Evolutionary conservation across 2,329 filamentous ascomycete genomes (phyloP).

Genomic region (Calonectria pseudoturangicola): DNA sequence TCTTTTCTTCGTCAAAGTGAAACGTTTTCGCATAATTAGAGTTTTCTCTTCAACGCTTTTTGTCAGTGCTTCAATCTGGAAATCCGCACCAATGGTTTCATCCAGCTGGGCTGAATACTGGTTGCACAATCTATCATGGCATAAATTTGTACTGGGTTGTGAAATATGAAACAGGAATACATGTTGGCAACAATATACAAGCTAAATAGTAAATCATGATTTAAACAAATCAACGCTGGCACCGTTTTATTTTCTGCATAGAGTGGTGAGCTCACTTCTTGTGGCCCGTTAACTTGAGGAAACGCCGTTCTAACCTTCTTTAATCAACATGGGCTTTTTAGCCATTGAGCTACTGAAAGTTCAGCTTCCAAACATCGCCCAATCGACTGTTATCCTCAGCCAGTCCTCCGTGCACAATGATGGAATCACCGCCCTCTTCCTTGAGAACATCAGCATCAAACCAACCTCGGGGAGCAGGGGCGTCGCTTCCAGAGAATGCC

Average conservation of each 20-base stretch:
- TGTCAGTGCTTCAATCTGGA: background rate
- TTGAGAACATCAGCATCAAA: conserved; percentile 61
- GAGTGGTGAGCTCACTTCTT: no score
- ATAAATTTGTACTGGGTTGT: no score
- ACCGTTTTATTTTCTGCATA: no score
- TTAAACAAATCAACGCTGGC: no score
- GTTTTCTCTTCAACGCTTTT: conserved; percentile 1
- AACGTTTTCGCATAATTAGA: conserved; percentile 23
- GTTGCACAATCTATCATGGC: no score
- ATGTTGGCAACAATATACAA: no score
- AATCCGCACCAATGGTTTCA: background rate
- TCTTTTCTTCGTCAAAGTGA: background rate
- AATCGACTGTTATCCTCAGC: conserved; percentile 60
- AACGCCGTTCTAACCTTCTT: background rate
- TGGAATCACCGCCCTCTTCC: conserved; percentile 39
- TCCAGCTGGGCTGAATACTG: no score
- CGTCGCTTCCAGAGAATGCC: conserved; percentile 38
- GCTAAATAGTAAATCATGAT: no score
- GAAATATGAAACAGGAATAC: no score
- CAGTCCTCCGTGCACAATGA: conserved; percentile 64
- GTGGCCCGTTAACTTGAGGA: background rate
- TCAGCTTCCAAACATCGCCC: conserved; percentile 59
- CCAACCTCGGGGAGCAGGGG: conserved; percentile 61
- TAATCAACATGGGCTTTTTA: background rate
- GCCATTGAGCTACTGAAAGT: conserved; percentile 32